Percentiles rank a stretch among this genome's conserved stretches.
Evolutionary conservation across 169 alveolate species (phyloP).

Genomic region (Plasmodium vinckei): DNA sequence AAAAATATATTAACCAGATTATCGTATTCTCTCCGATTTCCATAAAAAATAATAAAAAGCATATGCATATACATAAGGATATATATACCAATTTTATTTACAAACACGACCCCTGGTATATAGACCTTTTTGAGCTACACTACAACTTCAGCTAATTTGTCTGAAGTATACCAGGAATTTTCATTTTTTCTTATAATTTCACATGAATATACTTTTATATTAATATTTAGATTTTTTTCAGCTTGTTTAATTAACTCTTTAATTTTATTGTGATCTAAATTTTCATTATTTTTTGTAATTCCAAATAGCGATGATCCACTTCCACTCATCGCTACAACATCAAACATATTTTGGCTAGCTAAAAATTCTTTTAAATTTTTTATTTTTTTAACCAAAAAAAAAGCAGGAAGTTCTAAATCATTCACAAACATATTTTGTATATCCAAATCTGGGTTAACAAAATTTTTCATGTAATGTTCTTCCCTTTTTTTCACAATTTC

Average conservation of each 20-base stretch:
- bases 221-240: conserved; percentile 19
- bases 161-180: conserved; percentile 37
- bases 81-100: background rate
- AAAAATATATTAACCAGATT: no score
- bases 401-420: conserved; percentile 63
- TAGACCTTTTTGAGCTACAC: background rate
- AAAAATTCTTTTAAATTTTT: conserved; percentile 33
- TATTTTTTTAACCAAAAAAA: conserved; percentile 23
- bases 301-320: conserved; percentile 69
- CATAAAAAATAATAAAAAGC: background rate
- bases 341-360: conserved; percentile 28
- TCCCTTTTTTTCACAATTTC: conserved; percentile 34
- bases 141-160: conserved; percentile 26
- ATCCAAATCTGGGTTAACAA: conserved; percentile 13
- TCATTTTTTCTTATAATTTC: conserved; percentile 17
- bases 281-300: conserved; percentile 32
- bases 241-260: conserved; percentile 36
- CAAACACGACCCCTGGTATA: background rate
- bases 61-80: conserved; percentile 3
- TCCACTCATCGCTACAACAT: conserved; percentile 73
- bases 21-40: no score
- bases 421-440: conserved; percentile 33
- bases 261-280: conserved; percentile 19
- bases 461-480: conserved; percentile 7
- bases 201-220: conserved; percentile 37